Evolutionary conservation across 1,284 basidiomycete genomes (phyloP), one percentile per base, ranked within the genome.

Genomic region (Wolfiporia cocos): DNA sequence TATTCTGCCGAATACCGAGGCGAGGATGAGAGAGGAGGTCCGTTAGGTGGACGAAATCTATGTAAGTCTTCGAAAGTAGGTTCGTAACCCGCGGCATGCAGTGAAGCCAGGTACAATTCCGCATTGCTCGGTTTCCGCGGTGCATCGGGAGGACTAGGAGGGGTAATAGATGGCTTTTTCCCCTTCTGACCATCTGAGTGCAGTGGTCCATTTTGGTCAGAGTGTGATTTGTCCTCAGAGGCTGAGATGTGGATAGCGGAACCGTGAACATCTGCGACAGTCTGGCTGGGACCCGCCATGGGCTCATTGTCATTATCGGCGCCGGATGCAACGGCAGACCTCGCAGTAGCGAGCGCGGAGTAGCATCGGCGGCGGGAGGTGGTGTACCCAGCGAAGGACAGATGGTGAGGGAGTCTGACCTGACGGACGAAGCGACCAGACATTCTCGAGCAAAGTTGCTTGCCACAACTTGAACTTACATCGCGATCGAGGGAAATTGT

Each of bases 51-150:
- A 42, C 67, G 70, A 48, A 68, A 70, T 10, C 64, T 66, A 51
- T 82, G 78, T 32, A 86, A 58, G 49, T 83, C 83, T 31, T 61
- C 65, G 22, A 79, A 57, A 3, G 70, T 71, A 11, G 77, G 69
- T 28, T 68, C 60, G 28, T 65, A 57, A 33, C 68, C 69, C 24
- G 65, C 62, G 32, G 63, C 60, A 39, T 68, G 64, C 34, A 82
- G 63, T 12, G 70, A 64, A 17, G 73, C 63, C n/a, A 86, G 69
- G 52, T 76, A 32, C 12, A 12, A 14, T 29, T 43, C 42, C n/a
- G 26, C 42, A 19, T 22, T 34, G 22, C 19, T 28, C n/a, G 41
- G 11, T 29, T 36, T 24, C 21, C 11, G 15, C n/a, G n/a, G n/a
- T n/a, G n/a, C n/a, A n/a, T n/a, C n/a, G n/a, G n/a, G n/a, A n/a